Base-by-base conservation (phyloP, 148 eudicot genomes). In the Vaccinium myrtillus region DNA sequence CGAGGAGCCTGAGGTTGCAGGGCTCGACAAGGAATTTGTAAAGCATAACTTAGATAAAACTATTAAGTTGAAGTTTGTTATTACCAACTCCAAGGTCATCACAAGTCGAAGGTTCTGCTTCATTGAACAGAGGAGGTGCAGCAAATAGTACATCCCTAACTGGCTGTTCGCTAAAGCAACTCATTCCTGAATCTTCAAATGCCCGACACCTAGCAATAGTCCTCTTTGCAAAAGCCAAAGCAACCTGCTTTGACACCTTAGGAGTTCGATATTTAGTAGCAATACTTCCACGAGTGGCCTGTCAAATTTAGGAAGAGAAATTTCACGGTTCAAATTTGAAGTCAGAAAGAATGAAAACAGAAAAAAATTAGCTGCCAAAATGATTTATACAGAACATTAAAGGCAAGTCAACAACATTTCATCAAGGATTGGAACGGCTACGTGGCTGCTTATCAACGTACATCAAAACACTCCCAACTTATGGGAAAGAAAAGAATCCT, bases 111-210 rank as follows among this genome's bases (percentile, higher is more conserved):
- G 89, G 81, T 86, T 88, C 93, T 63, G 59, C 87, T 50, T 87
- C 91, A 82, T 76, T 83, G 83, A 84, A 88, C 48, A 54, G 86
- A 56, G 90, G 85, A 16, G 91, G 91, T 79, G 86, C 87, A 84
- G 94, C 88, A 81, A 94, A 69, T 69, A 69, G 78, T 82, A 90
- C 85, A 73, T 93, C 98, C 23, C 92, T 93, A 54, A 91, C 89
- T 55, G 90, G 84, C 82, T 98, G 98, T 54, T 93, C 98, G 53
- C 86, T 87, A 67, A 96, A 96, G 90, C 97, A 96, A 90, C 99
- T 94, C 48, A 77, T 89, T 61, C 95, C 94, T 23, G 90, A 85
- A 51, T 92, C 91, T 87, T 93, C 97, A 81, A 91, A 93, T 84
- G 88, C 92, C 77, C 85, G 89, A 83, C 94, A 93, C 84, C 94